Conservation (phyloP, 768 basidiomycete genomes). For the Tricholoma hemisulphureum region DNA sequence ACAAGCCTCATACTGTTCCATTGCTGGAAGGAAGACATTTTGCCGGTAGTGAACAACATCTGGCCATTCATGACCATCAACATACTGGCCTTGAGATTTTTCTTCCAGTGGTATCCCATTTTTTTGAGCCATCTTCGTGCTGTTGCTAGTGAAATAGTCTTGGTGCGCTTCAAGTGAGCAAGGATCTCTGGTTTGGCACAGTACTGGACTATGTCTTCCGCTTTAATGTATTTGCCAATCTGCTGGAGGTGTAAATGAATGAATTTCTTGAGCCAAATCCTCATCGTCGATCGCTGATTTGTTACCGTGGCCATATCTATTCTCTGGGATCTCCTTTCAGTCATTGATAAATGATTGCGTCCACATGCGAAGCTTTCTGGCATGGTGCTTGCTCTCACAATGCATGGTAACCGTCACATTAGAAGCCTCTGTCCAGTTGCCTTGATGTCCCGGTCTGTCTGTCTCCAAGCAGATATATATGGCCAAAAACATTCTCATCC, state of each 20-base stretch:
- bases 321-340: too few species aligned
- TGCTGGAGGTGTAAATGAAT: background rate
- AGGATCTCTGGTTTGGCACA: too few species aligned
- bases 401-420: background rate
- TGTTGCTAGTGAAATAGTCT: conserved; percentile 14
- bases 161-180: too few species aligned
- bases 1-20: conserved; percentile 6
- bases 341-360: background rate
- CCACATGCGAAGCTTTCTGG: background rate
- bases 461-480: background rate
- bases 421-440: too few species aligned
- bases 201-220: too few species aligned
- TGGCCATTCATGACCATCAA: conserved; percentile 34
- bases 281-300: too few species aligned
- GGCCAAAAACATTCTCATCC: too few species aligned
- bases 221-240: conserved; percentile 19
- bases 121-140: too few species aligned
- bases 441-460: background rate
- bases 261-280: background rate
- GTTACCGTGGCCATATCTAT: too few species aligned
- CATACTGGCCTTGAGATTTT: conserved; percentile 21
- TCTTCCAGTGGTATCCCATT: conserved; percentile 20
- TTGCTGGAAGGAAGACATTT: too few species aligned
- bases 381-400: background rate
- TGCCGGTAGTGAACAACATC: too few species aligned